Evolutionary conservation across 2,329 filamentous ascomycete genomes (phyloP), one percentile per base, ranked within the genome.

Genomic region (Hypoxylon sp.): DNA sequence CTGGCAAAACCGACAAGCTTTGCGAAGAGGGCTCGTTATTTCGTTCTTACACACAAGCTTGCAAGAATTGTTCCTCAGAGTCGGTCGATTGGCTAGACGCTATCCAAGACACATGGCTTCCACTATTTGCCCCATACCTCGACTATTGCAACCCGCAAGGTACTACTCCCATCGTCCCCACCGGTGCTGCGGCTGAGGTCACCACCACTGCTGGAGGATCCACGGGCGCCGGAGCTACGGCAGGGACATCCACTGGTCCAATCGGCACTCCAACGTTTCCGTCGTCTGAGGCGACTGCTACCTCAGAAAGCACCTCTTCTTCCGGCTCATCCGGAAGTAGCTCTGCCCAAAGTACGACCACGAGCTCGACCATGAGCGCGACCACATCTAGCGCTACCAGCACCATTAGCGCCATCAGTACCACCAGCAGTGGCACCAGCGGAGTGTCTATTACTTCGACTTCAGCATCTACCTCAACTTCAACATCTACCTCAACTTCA

Each of bases 1-100:
- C 77, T 1, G 88, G 88, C 24, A 86, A 87, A 70, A 73, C 71
- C 0, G 62, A 77, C 0, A 67, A 47, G 0, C 80, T 89, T 1
- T 90, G 88, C 71, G 67, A 55, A 0, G 0, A 52, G 0, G 72
- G 52, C 6, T 85, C 84, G 0, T 59, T 73, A 0, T 90, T 87
- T 74, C 47, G 50, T 72, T 72, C 20, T 75, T 80, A 10, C 15
- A 52, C 13, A 1, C 1, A 1, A 0, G 44, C 57, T 0, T 90
- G 87, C 73, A 22, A 70, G 0, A 4, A 3, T 0, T 89, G 86
- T 65, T 76, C 85, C 48, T 15, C 17, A 0, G 62, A 17, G 0
- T 69, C 79, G 39, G 62, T 56, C 0, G 66, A 63, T 3, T 58
- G 69, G 8, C 55, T 59, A 4, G 77, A 77, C 59, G 41, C 74